Evolutionary conservation across 2,329 filamentous ascomycete species (phyloP).

Genomic region (Claviceps sp.): DNA sequence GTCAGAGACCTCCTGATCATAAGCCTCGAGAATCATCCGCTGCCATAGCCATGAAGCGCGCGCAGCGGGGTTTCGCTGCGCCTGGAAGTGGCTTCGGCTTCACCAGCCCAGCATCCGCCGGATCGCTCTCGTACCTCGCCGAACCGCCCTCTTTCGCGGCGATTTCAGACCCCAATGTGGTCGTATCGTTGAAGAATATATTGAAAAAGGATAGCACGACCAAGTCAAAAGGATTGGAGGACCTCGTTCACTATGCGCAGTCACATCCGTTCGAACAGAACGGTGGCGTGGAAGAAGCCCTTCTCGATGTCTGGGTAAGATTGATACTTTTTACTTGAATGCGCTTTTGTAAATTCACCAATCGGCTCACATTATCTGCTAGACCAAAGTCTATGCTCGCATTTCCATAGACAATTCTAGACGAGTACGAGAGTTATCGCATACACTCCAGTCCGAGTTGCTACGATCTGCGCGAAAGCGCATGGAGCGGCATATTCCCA

Average conservation of each 20-base stretch:
- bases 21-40: not conserved
- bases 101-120: conserved; percentile 26
- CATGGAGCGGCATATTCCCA: conserved; percentile 66
- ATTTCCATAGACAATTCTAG: conserved; percentile 81
- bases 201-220: conserved; percentile 89
- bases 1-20: not conserved
- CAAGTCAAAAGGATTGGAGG: conserved; percentile 80
- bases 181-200: conserved; percentile 86
- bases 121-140: conserved; percentile 67
- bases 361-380: conserved; percentile 7
- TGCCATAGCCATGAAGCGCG: conserved; percentile 5
- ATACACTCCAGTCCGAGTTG: conserved; percentile 54
- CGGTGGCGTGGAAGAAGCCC: conserved; percentile 59
- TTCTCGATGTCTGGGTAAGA: conserved; percentile 78
- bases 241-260: conserved; percentile 55
- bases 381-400: conserved; percentile 79
- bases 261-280: conserved; percentile 37
- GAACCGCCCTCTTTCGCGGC: conserved; percentile 70
- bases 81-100: conserved; percentile 15
- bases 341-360: not conserved
- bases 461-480: conserved; percentile 59
- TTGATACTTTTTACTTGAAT: not conserved
- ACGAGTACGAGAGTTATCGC: conserved; percentile 75
- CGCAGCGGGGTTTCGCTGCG: conserved; percentile 5
- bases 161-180: conserved; percentile 67